Evolutionary conservation across 768 basidiomycete species (phyloP).

Genomic region (Podaxis sp.): DNA sequence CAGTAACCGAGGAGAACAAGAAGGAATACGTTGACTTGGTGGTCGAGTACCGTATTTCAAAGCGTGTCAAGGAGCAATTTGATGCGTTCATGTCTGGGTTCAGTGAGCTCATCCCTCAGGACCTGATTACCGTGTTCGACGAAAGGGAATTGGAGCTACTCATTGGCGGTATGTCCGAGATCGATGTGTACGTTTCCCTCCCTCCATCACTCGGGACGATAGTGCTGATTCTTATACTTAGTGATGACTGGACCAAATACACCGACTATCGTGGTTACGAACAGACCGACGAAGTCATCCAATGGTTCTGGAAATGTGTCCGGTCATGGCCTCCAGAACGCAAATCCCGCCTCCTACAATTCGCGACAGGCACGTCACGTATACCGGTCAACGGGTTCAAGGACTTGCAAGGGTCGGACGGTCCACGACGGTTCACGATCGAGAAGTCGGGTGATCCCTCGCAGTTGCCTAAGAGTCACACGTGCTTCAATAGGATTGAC

Average conservation of each 20-base stretch:
- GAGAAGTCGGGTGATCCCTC: conserved; percentile 98
- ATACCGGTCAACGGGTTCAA: conserved; percentile 99
- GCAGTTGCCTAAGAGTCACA: conserved; percentile 94
- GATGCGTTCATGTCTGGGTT: conserved; percentile 99
- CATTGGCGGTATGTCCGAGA: conserved; percentile 99
- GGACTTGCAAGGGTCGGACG: conserved; percentile 96
- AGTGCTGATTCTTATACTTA: conserved; percentile 24
- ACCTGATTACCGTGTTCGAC: conserved; percentile 97
- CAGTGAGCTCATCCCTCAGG: conserved; percentile 98
- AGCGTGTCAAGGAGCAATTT: conserved; percentile 97
- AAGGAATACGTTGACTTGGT: conserved; percentile 95
- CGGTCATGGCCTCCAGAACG: conserved; percentile 97
- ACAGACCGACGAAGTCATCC: conserved; percentile 93
- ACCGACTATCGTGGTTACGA: conserved; percentile 98
- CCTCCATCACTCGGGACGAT: neutral
- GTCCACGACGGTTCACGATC: conserved; percentile 95
- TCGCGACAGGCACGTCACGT: conserved; percentile 95
- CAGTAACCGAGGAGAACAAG: conserved; percentile 98
- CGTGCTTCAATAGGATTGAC: conserved; percentile 97
- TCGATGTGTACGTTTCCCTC: conserved; percentile 80
- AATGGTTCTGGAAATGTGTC: conserved; percentile 99
- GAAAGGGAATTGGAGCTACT: conserved; percentile 96
- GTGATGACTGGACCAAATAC: conserved; percentile 98
- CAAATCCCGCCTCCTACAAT: conserved; percentile 94
- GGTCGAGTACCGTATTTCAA: conserved; percentile 96